These are phyloP conservation scores for Cladophialophora carrionii DNA, from an alignment of 2,329 filamentous ascomycete genomes.

Conservation along the genomic window DNA sequence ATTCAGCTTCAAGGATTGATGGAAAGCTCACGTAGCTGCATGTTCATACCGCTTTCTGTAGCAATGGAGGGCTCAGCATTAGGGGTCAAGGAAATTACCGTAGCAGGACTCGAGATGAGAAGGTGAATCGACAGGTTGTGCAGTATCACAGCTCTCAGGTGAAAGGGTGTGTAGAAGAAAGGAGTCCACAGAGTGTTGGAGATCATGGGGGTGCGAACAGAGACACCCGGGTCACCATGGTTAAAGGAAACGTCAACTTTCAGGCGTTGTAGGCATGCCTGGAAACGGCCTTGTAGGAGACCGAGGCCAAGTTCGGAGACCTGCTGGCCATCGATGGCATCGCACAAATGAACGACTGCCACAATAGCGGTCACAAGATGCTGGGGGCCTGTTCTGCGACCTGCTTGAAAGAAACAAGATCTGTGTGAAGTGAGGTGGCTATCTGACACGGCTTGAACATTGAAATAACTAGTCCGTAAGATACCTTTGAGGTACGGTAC, in stretches of 20 bases:
- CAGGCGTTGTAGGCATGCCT: constrained; percentile 14
- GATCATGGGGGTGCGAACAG: not conserved
- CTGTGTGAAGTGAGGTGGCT: constrained; percentile 2
- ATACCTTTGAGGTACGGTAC: constrained; percentile 7
- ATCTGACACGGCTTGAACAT: constrained; percentile 16
- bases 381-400: constrained; percentile 1
- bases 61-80: not conserved
- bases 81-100: constrained; percentile 10
- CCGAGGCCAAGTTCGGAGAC: constrained; percentile 5
- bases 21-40: not conserved
- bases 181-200: not conserved
- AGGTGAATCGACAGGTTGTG: constrained; percentile 12
- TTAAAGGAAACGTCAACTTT: constrained; percentile 3
- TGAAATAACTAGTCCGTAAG: constrained; percentile 6
- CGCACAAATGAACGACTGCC: constrained; percentile 26
- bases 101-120: constrained; percentile 6
- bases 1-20: not conserved
- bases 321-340: constrained; percentile 12
- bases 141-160: constrained; percentile 10
- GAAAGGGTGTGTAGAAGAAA: not conserved
- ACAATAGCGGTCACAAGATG: constrained; percentile 19
- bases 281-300: constrained; percentile 19
- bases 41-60: not conserved
- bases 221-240: not conserved
- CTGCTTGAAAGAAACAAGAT: constrained; percentile 8